Evolutionary conservation across 306 rosid genomes (phyloP), one percentile per base, ranked within the genome.

Genomic region (Citrullus amarus): DNA sequence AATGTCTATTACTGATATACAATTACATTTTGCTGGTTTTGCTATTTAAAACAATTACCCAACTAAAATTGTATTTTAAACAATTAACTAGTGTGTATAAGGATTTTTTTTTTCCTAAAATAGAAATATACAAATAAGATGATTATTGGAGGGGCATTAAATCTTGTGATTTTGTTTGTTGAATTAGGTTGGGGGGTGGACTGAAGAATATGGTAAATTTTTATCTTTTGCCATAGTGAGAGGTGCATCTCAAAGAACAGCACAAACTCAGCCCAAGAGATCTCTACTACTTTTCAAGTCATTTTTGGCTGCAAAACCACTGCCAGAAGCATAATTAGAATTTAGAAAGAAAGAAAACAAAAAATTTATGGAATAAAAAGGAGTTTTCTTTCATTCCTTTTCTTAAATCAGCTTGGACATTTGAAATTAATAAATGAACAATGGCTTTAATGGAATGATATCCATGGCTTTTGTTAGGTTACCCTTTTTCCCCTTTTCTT

Each of bases 231-330:
- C 97, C 25, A 92, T 96, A 25, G 73, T 91, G 9, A 90, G 97
- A 90, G 98, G 96, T 73, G 98, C 96, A 16, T 91, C 98, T n/a
- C 98, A 90, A 65, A 97, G 88, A 86, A 96, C 90, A 34, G 93
- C 98, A 43, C 90, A 91, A 92, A 91, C 96, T 0, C 97, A 93
- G 84, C 98, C 96, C 54, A 88, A 90, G 87, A 85, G 97, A 82
- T 91, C 98, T 30, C 86, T 93, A n/a, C 90, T 87, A 51, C 82
- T 93, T 70, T 90, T 93, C 84, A 91, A 84, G 87, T 86, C 96
- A 12, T 92, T 93, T 82, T 80, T 93, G 73, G 81, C 82, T 55
- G 92, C 85, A 36, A 88, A 58, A 50, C 87, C 96, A 32, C 85
- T 89, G 36, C 96, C 98, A 1, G 85, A 89, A 80, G 76, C 55